Conservation (phyloP, 192 early-diverging fungal genomes). For the Coemansia sp. region DNA sequence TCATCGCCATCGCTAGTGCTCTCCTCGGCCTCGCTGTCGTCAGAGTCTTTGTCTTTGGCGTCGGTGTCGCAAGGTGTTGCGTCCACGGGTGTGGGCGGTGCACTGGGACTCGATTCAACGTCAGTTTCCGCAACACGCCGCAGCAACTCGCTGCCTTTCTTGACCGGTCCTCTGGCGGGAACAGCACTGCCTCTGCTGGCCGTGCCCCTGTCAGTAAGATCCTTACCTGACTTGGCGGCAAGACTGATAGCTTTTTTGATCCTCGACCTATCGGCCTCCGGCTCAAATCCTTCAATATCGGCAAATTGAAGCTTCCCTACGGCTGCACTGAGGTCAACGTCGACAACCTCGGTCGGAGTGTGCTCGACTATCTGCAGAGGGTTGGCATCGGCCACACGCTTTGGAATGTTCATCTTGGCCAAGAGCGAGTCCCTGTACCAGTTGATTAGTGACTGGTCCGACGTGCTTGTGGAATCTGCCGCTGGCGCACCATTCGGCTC, state of each 20-base stretch:
- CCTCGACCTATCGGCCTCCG: constrained; percentile 22
- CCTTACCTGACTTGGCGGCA: neutral
- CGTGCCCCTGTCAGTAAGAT: neutral
- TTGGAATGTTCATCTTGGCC: constrained; percentile 37
- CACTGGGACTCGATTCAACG: neutral
- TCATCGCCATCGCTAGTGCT: constrained; percentile 3
- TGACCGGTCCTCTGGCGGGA: neutral
- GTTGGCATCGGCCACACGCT: constrained; percentile 16
- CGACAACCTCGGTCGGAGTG: neutral
- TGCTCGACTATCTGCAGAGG: constrained; percentile 40
- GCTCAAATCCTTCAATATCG: constrained; percentile 48
- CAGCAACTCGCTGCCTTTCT: neutral
- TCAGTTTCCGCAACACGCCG: neutral
- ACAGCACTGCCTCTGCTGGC: neutral
- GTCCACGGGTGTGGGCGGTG: neutral
- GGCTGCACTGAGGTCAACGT: constrained; percentile 18
- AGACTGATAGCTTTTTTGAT: constrained; percentile 26
- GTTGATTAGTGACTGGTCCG: constrained; percentile 3
- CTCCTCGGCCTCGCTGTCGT: neutral
- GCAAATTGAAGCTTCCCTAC: constrained; percentile 38
- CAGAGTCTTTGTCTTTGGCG: constrained; percentile 4
- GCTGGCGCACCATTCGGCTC: neutral
- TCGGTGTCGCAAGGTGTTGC: neutral
- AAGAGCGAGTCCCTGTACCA: constrained; percentile 38
- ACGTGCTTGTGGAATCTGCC: neutral